Percentiles rank a stretch among this genome's conserved stretches.
Evolutionary conservation across 805 yeast species (phyloP).

Genomic region (Torulaspora indica): DNA sequence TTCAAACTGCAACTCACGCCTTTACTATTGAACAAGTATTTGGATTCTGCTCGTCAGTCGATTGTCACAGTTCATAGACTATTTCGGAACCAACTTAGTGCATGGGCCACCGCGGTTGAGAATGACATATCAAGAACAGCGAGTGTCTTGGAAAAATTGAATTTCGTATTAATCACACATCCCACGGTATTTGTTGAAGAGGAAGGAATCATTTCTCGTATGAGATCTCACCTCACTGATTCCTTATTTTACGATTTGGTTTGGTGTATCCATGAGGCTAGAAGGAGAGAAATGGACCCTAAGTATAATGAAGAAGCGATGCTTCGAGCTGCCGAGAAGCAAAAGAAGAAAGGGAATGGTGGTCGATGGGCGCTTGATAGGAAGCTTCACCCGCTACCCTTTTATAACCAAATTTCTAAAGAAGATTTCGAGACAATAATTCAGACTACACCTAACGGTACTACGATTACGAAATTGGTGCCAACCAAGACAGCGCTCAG

Average conservation of each 20-base stretch:
- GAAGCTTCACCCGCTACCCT: slow-evolving; percentile 71
- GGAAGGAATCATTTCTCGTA: slow-evolving; percentile 73
- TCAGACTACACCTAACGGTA: slow-evolving; percentile 87
- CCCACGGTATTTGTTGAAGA: slow-evolving; percentile 74
- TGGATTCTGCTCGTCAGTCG: slow-evolving; percentile 86
- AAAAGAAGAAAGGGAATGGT: slow-evolving; percentile 25
- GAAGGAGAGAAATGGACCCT: slow-evolving; percentile 57
- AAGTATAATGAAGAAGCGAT: slow-evolving; percentile 30
- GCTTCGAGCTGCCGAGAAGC: slow-evolving; percentile 37
- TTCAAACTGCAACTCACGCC: slow-evolving; percentile 82
- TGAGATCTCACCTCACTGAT: slow-evolving; percentile 90
- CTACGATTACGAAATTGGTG: slow-evolving; percentile 81
- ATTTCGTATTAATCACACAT: slow-evolving; percentile 78
- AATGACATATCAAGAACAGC: slow-evolving; percentile 91
- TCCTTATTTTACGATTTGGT: slow-evolving; percentile 87
- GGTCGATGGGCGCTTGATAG: slow-evolving; percentile 13
- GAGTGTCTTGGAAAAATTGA: slow-evolving; percentile 80
- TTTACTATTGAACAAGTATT: slow-evolving; percentile 56
- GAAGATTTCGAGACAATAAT: slow-evolving; percentile 84
- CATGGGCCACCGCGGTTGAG: slow-evolving; percentile 80
- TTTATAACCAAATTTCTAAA: slow-evolving; percentile 82
- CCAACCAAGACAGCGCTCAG: slow-evolving; percentile 76
- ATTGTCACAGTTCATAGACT: slow-evolving; percentile 89
- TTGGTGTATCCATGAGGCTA: slow-evolving; percentile 92
- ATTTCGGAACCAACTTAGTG: slow-evolving; percentile 79